A percentile compares a stretch with the other conserved stretches of the same genome.
Evolutionary conservation across 169 alveolate genomes (phyloP).

Genomic region (Plasmodium yoelii): DNA sequence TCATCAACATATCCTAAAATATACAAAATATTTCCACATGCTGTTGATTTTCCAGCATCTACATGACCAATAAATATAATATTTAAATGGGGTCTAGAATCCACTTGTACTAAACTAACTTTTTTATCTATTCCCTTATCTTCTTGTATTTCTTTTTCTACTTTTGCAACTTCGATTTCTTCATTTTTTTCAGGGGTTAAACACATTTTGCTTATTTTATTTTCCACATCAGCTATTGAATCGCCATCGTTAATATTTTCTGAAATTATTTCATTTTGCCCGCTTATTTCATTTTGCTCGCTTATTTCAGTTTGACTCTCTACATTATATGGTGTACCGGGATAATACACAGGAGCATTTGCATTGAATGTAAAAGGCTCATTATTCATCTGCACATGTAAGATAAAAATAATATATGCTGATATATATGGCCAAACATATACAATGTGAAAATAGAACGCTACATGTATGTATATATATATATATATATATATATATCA

Average conservation of each 20-base stretch:
- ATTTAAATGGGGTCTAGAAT: slow-evolving; percentile 93
- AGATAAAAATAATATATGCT: not conserved
- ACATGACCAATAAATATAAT: slow-evolving; percentile 99
- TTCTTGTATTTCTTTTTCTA: slow-evolving; percentile 20
- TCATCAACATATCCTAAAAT: slow-evolving; percentile 95
- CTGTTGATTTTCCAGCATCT: slow-evolving; percentile 99
- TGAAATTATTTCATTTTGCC: not conserved
- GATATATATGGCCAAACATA: not conserved
- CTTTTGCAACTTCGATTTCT: not conserved
- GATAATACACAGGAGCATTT: slow-evolving; percentile 68
- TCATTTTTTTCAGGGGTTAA: slow-evolving; percentile 1
- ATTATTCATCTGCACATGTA: slow-evolving; percentile 44
- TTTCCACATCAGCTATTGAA: slow-evolving; percentile 14
- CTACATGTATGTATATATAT: not conserved
- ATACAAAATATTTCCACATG: slow-evolving; percentile 96
- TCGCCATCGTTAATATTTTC: not conserved
- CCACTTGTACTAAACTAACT: slow-evolving; percentile 82
- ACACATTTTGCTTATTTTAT: slow-evolving; percentile 3
- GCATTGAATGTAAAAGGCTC: slow-evolving; percentile 68
- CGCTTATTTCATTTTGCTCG: not conserved
- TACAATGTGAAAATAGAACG: not conserved
- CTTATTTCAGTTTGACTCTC: not conserved
- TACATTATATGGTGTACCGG: slow-evolving; percentile 47
- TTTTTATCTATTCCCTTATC: slow-evolving; percentile 37
- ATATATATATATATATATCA: not conserved